Evolutionary conservation across 129 eudicot species (phyloP).

Genomic region (Tagetes patula): DNA sequence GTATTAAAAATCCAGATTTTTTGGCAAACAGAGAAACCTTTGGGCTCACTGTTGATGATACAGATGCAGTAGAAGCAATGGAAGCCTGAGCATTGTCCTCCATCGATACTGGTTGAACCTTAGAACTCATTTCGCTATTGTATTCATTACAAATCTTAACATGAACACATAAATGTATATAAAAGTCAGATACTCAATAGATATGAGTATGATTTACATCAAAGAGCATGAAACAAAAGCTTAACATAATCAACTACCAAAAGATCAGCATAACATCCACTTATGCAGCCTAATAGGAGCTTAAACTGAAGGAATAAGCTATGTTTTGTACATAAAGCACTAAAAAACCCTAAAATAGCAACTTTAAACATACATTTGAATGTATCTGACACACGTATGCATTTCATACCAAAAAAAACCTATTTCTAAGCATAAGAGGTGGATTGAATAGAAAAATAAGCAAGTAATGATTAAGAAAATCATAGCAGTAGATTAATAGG

Average conservation of each 20-base stretch:
- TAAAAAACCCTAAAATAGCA: neutral
- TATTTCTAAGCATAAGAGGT: neutral
- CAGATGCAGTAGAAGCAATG: conserved; percentile 41
- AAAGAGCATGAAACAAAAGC: neutral
- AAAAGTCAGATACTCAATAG: neutral
- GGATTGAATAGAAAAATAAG: conserved; percentile 1
- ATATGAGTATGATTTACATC: neutral
- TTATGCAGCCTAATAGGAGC: neutral
- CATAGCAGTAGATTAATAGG: neutral
- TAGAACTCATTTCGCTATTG: conserved; percentile 52
- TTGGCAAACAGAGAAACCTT: conserved; percentile 63
- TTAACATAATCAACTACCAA: neutral
- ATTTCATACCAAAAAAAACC: conserved; percentile 10
- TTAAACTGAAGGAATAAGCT: neutral
- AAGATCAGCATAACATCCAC: neutral
- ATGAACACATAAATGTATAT: neutral
- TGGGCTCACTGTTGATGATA: conserved; percentile 50
- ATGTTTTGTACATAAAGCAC: neutral
- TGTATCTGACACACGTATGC: neutral
- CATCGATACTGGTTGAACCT: conserved; percentile 51
- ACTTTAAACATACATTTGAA: neutral
- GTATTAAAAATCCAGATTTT: conserved; percentile 86
- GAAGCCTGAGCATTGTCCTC: conserved; percentile 41
- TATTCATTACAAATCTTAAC: conserved; percentile 25
- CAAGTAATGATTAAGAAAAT: neutral